Base-by-base conservation (phyloP, 306 rosid species). In the Hippophae tibetana region DNA sequence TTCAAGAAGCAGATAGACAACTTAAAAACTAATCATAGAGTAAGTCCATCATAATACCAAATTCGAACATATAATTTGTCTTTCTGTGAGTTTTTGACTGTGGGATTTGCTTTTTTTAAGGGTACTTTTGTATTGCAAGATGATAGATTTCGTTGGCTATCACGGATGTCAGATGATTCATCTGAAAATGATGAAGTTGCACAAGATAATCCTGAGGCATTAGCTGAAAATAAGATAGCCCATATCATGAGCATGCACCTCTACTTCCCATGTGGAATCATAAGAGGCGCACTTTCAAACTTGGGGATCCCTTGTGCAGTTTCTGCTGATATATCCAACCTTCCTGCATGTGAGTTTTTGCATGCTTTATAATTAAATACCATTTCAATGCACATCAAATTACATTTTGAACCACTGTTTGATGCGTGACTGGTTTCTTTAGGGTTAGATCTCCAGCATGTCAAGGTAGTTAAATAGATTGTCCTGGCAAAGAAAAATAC, bases 61-160 rank as follows among this genome's bases (percentile, higher is more conserved):
- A 10, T 43, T 43, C 2, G 13, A 8, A 23, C 9, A 6, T 46
- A 47, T 5, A 11, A 2, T 10, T 7, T 52, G 6, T 61, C 4
- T 49, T 56, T 50, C 65, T 51, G 25, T 71, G 43, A 55, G 45
- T 31, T 31, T 67, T 68, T 52, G 53, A 56, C 47, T 50, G 49
- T 44, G 42, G 9, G 8, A 27, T 9, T 8, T 65, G 72, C 69
- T 63, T 38, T 57, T 40, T 57, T 82, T 55, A 64, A 92, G 99
- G 99, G 99, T 55, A 92, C 96, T 42, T 92, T 88, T 74, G 99
- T 92, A 43, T 76, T 92, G 88, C 95, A 92, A 82, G 99, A 92
- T 74, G 83, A 81, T 72, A 81, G 79, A 60, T 88, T 92, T 56
- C 84, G 84, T 31, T 92, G 99, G 96, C 86, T 88, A 38, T 69